Evolutionary conservation across 805 yeast species (phyloP), one percentile per base, ranked within the genome.

Genomic region (Alloascoidea africana): DNA sequence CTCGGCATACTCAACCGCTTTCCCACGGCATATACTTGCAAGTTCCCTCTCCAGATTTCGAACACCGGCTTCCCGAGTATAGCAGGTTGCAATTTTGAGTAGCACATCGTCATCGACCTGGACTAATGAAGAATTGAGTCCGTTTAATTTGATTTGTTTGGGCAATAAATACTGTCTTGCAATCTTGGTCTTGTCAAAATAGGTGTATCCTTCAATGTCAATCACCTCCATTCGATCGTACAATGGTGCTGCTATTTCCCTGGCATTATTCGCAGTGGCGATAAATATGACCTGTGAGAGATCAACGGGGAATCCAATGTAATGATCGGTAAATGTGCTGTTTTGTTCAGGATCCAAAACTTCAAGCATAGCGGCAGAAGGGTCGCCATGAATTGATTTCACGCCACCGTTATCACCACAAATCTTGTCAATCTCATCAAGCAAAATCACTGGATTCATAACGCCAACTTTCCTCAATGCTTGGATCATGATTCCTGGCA

Each of bases 331-430:
- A 56, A 84, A 85, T 19, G 71, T 63, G 27, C 62, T 56, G 55
- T 85, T 85, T 52, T 85, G 95, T 53, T 85, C 95, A 0, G 96
- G 95, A 50, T 85, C 96, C 42, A 85, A 64, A 1, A 85, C 87
- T 54, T 85, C 96, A 42, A 85, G 63, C 47, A 85, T 62, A 0
- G 94, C 95, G 27, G 94, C 93, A 14, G 86, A 78, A 1, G 95
- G 94, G 49, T 85, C 94, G 5, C 96, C 95, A 47, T 76, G 76
- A 32, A 68, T 58, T 43, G 64, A 62, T 36, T 56, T 57, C 2
- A 53, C 59, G 13, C 57, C 59, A 23, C 30, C 30, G 37, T 56
- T 58, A 19, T 58, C 54, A 15, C 73, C 73, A 41, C 72, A 62
- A 3, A 81, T 70, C 53, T 85, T 85, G 55, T 85, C 95, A 42